Conservation (phyloP, 208 protist genomes). For the Polymyxa betae region DNA sequence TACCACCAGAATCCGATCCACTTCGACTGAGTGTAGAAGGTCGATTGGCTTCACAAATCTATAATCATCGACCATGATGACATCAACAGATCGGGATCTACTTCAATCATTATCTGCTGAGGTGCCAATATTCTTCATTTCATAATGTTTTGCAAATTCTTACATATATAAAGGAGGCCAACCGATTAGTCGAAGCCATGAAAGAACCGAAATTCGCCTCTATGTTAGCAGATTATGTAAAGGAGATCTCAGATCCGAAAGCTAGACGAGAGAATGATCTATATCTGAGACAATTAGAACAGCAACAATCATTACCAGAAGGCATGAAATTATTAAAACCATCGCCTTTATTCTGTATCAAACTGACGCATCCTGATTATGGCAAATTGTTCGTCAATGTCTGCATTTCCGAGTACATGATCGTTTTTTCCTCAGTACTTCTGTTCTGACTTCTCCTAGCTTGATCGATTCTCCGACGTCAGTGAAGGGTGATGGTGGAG, state of each 20-base stretch:
- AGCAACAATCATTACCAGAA: neutral
- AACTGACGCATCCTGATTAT: neutral
- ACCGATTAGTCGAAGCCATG: constrained; percentile 19
- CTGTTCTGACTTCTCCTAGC: neutral
- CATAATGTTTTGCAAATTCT: too few species aligned
- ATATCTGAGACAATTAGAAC: constrained; percentile 30
- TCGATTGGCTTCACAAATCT: too few species aligned
- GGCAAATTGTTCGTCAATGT: constrained; percentile 28
- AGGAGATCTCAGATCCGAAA: constrained; percentile 6
- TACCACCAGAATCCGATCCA: too few species aligned
- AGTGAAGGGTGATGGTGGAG: neutral
- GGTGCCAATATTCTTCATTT: too few species aligned
- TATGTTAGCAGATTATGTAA: constrained; percentile 11
- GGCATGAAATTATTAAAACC: constrained; percentile 13
- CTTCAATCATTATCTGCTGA: too few species aligned
- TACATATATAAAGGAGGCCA: too few species aligned
- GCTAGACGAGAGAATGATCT: neutral
- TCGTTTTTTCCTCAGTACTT: neutral
- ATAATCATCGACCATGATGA: too few species aligned
- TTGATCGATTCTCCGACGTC: neutral
- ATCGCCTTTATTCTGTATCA: constrained; percentile 38
- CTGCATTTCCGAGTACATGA: constrained; percentile 17
- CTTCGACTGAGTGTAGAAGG: too few species aligned
- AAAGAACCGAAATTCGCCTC: neutral
- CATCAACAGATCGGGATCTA: too few species aligned